Evolutionary conservation across 495 filamentous ascomycete genomes (phyloP), one percentile per base, ranked within the genome.

Genomic region (Penicillium malachiteum): DNA sequence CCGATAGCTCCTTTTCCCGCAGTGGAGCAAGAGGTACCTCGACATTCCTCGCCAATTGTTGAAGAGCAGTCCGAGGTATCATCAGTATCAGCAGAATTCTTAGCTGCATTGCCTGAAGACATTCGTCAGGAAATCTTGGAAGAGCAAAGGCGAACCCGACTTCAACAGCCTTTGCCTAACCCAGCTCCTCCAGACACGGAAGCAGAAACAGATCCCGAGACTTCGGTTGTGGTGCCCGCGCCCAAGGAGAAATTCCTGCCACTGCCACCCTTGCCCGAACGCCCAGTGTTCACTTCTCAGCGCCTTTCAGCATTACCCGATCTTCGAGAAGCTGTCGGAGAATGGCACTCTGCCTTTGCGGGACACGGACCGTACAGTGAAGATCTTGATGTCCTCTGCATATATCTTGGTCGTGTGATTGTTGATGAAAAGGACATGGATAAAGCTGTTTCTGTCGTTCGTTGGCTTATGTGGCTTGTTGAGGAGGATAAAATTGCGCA

Each of bases 91-190:
- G 73, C 78, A 0, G 84, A 84, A 6, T 92, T 94, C 70, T 84
- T 96, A 33, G 83, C 87, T 11, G 91, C 90, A 17, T 74, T 96
- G 0, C 92, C 92, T 0, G 85, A 88, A 51, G 89, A 96, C 48
- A 81, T 96, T 46, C 84, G 90, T 34, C 70, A 69, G 17, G 92
- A 96, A 73, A 78, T 96, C 12, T 67, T 96, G 8, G 84, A 79
- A 6, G 86, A 96, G 60, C 84, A 90, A 54, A 77, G 78, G 10
- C 83, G 84, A 13, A 71, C 78, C 0, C 82, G 78, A 9, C 65
- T 78, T 18, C 77, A 78, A 37, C 71, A 67, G 5, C 60, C 74
- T 13, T 73, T 66, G 26, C 60, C 78, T 31, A 59, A 37, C 10
- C 21, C 50, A 14, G 3, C 48, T 1, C 26, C 39, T 17, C 7